phyloP scores from a whole-genome alignment of 2,329 filamentous ascomycete genomes.

The Diaporthe australafricana region DNA sequence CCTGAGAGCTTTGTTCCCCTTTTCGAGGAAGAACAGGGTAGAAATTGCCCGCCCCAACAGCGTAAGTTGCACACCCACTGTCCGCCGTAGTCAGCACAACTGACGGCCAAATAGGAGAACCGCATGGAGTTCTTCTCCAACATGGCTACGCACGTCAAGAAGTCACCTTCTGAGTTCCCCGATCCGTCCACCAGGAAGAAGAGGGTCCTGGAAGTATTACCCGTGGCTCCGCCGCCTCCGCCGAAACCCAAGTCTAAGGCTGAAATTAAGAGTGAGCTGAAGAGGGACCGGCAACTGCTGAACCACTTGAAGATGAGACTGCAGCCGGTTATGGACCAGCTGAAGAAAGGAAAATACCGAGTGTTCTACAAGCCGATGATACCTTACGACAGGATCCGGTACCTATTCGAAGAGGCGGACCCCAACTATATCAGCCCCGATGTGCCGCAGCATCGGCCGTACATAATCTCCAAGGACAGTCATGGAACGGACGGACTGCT shows the following conservation, averaged over 20 bases:
- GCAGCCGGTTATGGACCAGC: slow-evolving; percentile 97
- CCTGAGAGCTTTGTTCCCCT: slow-evolving; percentile 85
- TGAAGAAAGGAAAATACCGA: slow-evolving; percentile 83
- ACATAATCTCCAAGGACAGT: slow-evolving; percentile 82
- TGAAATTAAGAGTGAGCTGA: slow-evolving; percentile 83
- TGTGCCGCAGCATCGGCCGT: slow-evolving; percentile 76
- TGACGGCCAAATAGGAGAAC: slow-evolving; percentile 54
- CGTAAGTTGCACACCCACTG: slow-evolving; percentile 55
- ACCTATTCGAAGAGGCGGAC: slow-evolving; percentile 86
- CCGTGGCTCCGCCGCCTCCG: slow-evolving; percentile 79
- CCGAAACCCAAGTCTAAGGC: slow-evolving; percentile 77
- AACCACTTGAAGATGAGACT: slow-evolving; percentile 90
- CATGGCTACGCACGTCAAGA: slow-evolving; percentile 81
- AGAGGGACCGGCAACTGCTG: slow-evolving; percentile 83
- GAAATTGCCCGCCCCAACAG: slow-evolving; percentile 74
- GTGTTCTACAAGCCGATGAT: slow-evolving; percentile 88
- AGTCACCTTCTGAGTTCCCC: slow-evolving; percentile 86
- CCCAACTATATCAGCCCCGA: slow-evolving; percentile 75
- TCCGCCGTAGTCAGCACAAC: neutral
- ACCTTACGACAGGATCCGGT: slow-evolving; percentile 78
- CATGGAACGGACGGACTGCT: slow-evolving; percentile 81
- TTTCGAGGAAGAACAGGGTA: slow-evolving; percentile 82
- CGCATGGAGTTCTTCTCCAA: slow-evolving; percentile 85
- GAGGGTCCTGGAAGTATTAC: slow-evolving; percentile 81
- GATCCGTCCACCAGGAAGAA: slow-evolving; percentile 89